A percentile compares a stretch with the other conserved stretches of the same genome.
Conservation (phyloP, 148 eudicot species). For the Dianthus caryophyllus region DNA sequence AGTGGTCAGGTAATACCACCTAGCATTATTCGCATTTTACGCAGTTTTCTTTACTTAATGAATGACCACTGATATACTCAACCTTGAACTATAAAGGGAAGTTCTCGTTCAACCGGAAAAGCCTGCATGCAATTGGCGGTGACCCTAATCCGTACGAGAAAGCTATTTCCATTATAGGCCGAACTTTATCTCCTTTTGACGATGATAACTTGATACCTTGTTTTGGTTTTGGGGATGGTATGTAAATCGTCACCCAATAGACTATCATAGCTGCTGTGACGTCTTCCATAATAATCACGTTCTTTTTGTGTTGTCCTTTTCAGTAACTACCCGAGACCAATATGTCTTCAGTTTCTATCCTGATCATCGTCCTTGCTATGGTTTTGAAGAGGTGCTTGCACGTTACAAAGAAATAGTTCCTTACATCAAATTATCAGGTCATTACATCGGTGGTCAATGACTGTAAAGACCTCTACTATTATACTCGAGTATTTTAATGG, state of each 20-base stretch:
- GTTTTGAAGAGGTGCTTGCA: constrained; percentile 78
- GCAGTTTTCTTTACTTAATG: neutral
- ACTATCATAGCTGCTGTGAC: neutral
- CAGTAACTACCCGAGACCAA: constrained; percentile 63
- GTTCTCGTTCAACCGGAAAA: constrained; percentile 57
- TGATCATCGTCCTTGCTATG: constrained; percentile 58
- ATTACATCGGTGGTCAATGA: neutral
- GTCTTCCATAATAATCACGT: neutral
- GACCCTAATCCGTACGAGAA: constrained; percentile 70
- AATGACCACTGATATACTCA: constrained; percentile 11
- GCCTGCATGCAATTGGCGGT: constrained; percentile 59
- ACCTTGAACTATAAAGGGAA: constrained; percentile 40
- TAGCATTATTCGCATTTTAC: constrained; percentile 4
- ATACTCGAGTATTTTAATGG: neutral
- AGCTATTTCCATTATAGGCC: constrained; percentile 81
- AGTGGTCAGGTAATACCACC: constrained; percentile 59
- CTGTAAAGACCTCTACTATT: neutral
- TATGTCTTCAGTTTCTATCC: constrained; percentile 68
- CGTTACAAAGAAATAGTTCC: constrained; percentile 67
- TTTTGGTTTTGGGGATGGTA: constrained; percentile 88
- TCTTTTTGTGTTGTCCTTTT: neutral
- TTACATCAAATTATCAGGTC: constrained; percentile 56
- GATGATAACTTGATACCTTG: constrained; percentile 85
- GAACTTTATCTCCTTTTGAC: constrained; percentile 73
- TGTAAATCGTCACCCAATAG: constrained; percentile 20